Conservation (phyloP, 2,329 filamentous ascomycete genomes). For the Pestalotiopsis sp. region DNA sequence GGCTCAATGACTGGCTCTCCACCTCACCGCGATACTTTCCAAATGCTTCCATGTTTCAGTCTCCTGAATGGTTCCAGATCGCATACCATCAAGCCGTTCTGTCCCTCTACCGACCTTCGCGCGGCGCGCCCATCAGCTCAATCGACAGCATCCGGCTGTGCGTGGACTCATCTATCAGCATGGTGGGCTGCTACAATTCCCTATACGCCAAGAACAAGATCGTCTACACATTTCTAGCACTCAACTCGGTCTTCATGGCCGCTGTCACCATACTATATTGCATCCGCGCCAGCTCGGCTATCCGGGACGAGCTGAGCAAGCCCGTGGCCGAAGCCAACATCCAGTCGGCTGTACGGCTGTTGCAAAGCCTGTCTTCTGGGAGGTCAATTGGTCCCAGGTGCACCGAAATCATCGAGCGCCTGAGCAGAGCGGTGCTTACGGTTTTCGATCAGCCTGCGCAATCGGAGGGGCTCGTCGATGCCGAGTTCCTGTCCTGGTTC, state of each 20-base stretch:
- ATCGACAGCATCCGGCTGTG: conserved; percentile 19
- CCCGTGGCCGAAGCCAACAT: conserved; percentile 13
- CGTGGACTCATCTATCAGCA: conserved; percentile 20
- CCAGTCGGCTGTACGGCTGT: background rate
- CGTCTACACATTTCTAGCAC: conserved; percentile 30
- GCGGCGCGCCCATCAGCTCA: conserved; percentile 4
- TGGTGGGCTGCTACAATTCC: conserved; percentile 21
- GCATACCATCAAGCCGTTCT: background rate
- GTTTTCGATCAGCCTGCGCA: background rate
- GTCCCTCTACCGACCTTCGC: background rate
- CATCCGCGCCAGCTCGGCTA: conserved; percentile 23
- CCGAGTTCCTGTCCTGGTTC: background rate
- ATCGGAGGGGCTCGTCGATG: background rate
- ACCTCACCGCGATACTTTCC: background rate
- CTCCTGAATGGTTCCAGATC: background rate
- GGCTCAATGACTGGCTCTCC: background rate
- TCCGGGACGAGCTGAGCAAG: conserved; percentile 13
- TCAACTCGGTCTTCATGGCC: conserved; percentile 31
- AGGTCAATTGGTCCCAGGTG: background rate
- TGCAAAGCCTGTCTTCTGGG: background rate
- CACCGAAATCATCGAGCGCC: background rate
- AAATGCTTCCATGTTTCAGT: background rate
- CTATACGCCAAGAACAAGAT: conserved; percentile 30
- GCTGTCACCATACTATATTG: conserved; percentile 31
- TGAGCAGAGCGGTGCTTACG: background rate